Evolutionary conservation across 2,329 filamentous ascomycete genomes (phyloP).

Genomic region (Trichoderma citrinoviride): DNA sequence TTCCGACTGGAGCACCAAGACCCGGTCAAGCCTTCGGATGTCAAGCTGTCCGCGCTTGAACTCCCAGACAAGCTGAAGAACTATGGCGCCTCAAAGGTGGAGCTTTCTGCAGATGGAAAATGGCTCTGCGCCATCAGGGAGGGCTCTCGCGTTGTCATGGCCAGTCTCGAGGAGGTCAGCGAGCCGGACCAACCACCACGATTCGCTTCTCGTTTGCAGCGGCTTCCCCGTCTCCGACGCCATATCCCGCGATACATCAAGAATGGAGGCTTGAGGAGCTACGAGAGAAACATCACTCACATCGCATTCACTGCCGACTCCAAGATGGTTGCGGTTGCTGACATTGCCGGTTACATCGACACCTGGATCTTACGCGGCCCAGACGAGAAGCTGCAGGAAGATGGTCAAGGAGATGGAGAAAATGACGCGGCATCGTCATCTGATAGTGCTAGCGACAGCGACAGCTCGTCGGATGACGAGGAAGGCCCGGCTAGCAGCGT

Average conservation of each 20-base stretch:
- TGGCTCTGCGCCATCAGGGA: constrained; percentile 67
- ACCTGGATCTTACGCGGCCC: constrained; percentile 69
- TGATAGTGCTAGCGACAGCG: constrained; percentile 34
- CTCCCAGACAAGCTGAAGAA: constrained; percentile 56
- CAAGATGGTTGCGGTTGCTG: constrained; percentile 72
- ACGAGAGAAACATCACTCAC: constrained; percentile 73
- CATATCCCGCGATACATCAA: constrained; percentile 53
- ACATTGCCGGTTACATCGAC: constrained; percentile 82
- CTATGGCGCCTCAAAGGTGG: constrained; percentile 66
- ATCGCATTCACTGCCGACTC: constrained; percentile 78
- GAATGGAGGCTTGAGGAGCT: constrained; percentile 68
- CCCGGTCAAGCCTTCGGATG: constrained; percentile 51
- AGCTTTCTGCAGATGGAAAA: constrained; percentile 66
- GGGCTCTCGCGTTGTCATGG: constrained; percentile 56
- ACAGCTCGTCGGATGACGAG: constrained; percentile 44
- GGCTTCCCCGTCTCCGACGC: constrained; percentile 52
- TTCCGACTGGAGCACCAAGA: constrained; percentile 63
- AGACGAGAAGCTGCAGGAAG: constrained; percentile 31
- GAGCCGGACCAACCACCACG: constrained; percentile 23
- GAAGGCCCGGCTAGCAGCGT: constrained; percentile 41
- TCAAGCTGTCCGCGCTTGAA: constrained; percentile 69
- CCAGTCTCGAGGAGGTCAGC: constrained; percentile 27
- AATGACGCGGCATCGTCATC: constrained; percentile 38
- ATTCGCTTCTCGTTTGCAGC: constrained; percentile 41
- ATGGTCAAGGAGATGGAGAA: constrained; percentile 33